Evolutionary conservation across 768 basidiomycete species (phyloP), one percentile per base, ranked within the genome.

Genomic region (Tylopilus plumbeoviolaceoides): DNA sequence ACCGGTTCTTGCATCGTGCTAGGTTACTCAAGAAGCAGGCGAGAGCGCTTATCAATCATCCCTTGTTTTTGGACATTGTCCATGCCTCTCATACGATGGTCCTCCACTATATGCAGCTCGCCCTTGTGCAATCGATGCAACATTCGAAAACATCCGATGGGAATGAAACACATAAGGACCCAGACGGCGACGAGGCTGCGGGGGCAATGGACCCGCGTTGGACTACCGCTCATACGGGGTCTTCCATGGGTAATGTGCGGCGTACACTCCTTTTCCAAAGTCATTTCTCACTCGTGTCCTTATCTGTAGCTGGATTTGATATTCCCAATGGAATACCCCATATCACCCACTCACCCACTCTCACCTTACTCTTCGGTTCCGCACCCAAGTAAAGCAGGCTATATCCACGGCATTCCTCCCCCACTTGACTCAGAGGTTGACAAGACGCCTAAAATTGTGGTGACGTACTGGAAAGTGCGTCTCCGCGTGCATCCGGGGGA

Each of bases 401-500:
- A 59, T 14, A 25, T 1, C 2, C 28, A 30, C 7, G 28, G 7
- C 28, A 11, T 25, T 5, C 3, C 31, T 18, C 7, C 36, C 2
- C 15, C 40, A 14, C 21, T 52, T 31, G 10, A 42, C 36, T 28
- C 35, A 12, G 17, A 25, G 4, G 35, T 4, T 3, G 39, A 50
- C 35, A 5, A 8, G 8, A n/a, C 35, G 11, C 55, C 65, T 38
- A 63, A 20, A 17, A 40, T 66, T 8, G 18, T 36, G 12, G 17
- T 63, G 23, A 56, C 60, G 12, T 21, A 48, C 12, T 10, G 18
- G 8, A 20, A 6, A 44, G 48, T 57, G 12, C 53, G 53, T 55
- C 64, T 82, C 12, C 77, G 72, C 35, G 70, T 72, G 48, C 74
- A 78, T 8, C 76, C 80, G 2, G 69, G 60, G 3, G 77, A 82